Conservation (phyloP, 768 basidiomycete genomes). For the Xerocomellus dryophilus region DNA sequence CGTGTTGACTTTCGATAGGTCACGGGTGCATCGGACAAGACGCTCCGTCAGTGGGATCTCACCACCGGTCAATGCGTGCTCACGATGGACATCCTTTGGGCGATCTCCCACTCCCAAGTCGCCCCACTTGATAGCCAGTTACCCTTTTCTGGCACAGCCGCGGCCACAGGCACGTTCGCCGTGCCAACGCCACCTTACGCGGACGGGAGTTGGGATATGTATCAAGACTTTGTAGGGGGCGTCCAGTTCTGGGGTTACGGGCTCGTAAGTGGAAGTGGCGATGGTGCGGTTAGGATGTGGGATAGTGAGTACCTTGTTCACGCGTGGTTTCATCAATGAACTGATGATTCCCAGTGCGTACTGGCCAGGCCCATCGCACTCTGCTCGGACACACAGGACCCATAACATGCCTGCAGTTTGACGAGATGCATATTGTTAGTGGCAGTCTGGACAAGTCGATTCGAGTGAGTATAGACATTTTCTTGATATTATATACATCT, state of each 20-base stretch:
- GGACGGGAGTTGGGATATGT: conserved; percentile 92
- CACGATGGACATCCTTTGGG: conserved; percentile 99
- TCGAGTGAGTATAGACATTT: conserved; percentile 50
- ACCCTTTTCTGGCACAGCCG: conserved; percentile 51
- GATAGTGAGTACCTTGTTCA: conserved; percentile 66
- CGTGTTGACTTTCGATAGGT: conserved; percentile 53
- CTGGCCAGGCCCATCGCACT: conserved; percentile 93
- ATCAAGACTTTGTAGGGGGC: conserved; percentile 95
- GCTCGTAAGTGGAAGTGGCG: conserved; percentile 93
- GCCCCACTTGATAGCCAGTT: conserved; percentile 39
- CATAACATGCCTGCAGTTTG: conserved; percentile 93
- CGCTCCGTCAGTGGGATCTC: conserved; percentile 97
- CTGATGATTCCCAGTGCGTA: conserved; percentile 69
- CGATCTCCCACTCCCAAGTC: conserved; percentile 83
- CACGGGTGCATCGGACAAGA: conserved; percentile 97
- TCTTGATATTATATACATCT: neutral
- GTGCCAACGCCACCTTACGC: conserved; percentile 84
- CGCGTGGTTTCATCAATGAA: neutral
- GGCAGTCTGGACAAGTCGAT: conserved; percentile 94
- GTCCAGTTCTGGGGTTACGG: conserved; percentile 99
- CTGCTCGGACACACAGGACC: conserved; percentile 90
- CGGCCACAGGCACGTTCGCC: conserved; percentile 64
- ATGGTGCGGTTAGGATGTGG: conserved; percentile 99
- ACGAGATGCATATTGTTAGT: conserved; percentile 89
- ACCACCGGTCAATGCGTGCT: conserved; percentile 96